Evolutionary conservation across 441 rosid genomes (phyloP).

Genomic region (Gossypium trilobum): DNA sequence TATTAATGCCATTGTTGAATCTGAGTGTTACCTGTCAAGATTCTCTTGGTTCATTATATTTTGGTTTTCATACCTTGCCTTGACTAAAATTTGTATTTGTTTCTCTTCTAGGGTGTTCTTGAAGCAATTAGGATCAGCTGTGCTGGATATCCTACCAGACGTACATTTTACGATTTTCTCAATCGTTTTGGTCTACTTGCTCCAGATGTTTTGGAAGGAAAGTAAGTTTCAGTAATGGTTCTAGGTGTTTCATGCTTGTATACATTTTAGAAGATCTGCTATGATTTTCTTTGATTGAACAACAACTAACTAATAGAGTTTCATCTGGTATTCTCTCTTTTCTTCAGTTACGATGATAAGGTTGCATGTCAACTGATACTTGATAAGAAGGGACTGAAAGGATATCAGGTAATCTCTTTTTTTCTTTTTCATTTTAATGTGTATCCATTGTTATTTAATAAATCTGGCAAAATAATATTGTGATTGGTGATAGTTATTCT

Average conservation of each 20-base stretch:
- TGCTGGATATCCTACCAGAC: constrained; percentile 98
- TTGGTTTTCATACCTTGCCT: not conserved
- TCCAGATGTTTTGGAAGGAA: constrained; percentile 92
- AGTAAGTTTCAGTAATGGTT: constrained; percentile 44
- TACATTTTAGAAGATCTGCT: constrained; percentile 1
- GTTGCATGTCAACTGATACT: constrained; percentile 90
- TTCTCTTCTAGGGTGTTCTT: constrained; percentile 70
- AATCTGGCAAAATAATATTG: constrained; percentile 1
- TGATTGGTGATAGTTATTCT: not conserved
- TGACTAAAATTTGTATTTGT: not conserved
- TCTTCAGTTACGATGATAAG: constrained; percentile 81
- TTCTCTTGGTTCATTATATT: not conserved
- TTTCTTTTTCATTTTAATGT: not conserved
- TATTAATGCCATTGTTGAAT: constrained; percentile 8
- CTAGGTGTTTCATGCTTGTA: not conserved
- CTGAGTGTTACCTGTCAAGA: not conserved
- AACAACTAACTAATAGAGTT: not conserved
- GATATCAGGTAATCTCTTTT: constrained; percentile 71
- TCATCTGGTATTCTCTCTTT: constrained; percentile 15
- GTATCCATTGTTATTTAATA: constrained; percentile 3
- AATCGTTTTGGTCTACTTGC: constrained; percentile 97
- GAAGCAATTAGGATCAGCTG: constrained; percentile 99
- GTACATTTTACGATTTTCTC: constrained; percentile 94
- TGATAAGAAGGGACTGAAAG: constrained; percentile 80
- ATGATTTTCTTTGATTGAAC: not conserved